These are phyloP conservation scores for Wallacemonas sp. DNA, from an alignment of 208 protist species.

Conservation along the genomic window DNA sequence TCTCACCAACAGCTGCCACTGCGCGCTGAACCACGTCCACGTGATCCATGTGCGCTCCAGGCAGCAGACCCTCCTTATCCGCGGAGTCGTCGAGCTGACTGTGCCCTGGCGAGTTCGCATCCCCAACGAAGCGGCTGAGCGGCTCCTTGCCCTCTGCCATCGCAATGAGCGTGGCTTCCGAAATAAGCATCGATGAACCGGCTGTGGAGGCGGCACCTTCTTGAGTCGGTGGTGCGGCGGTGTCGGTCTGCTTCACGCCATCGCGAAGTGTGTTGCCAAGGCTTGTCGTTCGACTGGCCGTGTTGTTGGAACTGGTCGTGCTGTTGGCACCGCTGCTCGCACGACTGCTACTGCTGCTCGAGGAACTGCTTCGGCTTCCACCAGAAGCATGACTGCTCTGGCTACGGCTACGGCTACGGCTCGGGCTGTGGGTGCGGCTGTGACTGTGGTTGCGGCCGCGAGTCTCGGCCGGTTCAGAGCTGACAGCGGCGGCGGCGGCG, in stretches of 20 bases:
- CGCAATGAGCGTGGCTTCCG: background rate
- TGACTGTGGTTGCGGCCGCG: background rate
- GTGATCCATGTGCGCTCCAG: conserved; percentile 11
- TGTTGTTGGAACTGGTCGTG: background rate
- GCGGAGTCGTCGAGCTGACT: background rate
- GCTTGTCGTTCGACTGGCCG: conserved; percentile 1
- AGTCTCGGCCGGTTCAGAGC: background rate
- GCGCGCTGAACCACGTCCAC: conserved; percentile 16
- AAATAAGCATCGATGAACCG: background rate
- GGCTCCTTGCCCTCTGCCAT: background rate
- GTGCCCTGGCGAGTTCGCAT: background rate
- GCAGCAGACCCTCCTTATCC: background rate
- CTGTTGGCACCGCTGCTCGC: conserved; percentile 1
- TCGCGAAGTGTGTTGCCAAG: background rate
- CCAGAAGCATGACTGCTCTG: background rate
- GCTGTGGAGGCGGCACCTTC: background rate
- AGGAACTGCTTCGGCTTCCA: too few species aligned
- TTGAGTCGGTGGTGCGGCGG: background rate
- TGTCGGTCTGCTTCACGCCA: background rate
- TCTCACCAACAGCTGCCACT: conserved; percentile 27
- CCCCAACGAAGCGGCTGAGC: too few species aligned
- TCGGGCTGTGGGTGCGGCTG: background rate
- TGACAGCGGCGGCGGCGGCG: too few species aligned
- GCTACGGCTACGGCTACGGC: background rate
- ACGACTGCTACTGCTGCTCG: conserved; percentile 13